Conservation (phyloP, 176 grass and related monocot genomes). For the Ananas comosus region DNA sequence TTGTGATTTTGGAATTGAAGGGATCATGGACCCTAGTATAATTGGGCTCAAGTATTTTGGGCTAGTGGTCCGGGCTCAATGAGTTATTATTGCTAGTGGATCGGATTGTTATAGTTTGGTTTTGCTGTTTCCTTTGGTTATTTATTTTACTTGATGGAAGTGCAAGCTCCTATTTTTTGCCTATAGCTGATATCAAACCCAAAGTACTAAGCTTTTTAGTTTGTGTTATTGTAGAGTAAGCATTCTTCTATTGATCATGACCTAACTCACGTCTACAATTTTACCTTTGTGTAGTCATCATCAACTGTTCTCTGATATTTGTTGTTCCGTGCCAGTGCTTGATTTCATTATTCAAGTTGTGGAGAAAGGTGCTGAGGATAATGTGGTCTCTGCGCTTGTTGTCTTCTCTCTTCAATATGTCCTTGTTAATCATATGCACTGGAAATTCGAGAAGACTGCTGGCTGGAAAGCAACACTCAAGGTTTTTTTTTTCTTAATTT, state of each 20-base stretch:
- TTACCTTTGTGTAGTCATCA: slow-evolving; percentile 6
- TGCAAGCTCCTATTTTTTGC: too few species aligned
- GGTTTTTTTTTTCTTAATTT: slow-evolving; percentile 24
- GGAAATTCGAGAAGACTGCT: slow-evolving; percentile 70
- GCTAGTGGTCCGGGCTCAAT: too few species aligned
- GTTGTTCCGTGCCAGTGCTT: slow-evolving; percentile 52
- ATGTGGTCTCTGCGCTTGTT: slow-evolving; percentile 48
- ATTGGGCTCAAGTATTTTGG: too few species aligned
- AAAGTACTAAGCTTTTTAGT: neutral
- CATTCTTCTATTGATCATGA: too few species aligned
- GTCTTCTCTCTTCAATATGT: slow-evolving; percentile 72
- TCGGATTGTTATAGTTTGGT: too few species aligned
- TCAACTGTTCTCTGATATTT: slow-evolving; percentile 26
- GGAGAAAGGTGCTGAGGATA: slow-evolving; percentile 55
- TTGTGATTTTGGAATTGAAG: too few species aligned
- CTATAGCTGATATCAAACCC: neutral
- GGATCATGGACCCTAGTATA: too few species aligned
- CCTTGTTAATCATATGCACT: slow-evolving; percentile 85
- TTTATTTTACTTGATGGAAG: too few species aligned
- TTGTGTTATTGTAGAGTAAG: neutral
- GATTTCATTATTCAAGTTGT: slow-evolving; percentile 79
- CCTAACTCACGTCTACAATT: neutral
- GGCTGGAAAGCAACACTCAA: slow-evolving; percentile 59
- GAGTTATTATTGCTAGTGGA: too few species aligned
- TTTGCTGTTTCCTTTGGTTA: too few species aligned